Conservation (phyloP, 2,329 filamentous ascomycete species). For the Clarireedia sp. region DNA sequence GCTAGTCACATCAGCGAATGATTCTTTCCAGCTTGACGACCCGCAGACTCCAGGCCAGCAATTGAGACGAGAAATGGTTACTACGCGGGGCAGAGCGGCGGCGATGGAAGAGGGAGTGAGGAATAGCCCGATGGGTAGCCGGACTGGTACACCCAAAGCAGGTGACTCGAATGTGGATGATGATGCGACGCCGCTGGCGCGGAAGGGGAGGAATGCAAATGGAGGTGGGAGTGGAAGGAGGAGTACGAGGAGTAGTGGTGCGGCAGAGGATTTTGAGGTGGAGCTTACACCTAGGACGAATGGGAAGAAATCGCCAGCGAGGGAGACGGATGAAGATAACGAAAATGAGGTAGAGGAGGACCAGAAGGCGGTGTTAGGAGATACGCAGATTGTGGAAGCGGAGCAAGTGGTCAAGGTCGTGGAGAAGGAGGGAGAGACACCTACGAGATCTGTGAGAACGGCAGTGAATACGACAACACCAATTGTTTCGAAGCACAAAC, state of each 20-base stretch:
- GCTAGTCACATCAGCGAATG: constrained; percentile 22
- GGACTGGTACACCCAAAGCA: neutral
- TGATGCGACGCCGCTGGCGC: neutral
- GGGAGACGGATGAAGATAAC: constrained; percentile 15
- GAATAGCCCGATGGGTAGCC: neutral
- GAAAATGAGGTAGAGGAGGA: constrained; percentile 15
- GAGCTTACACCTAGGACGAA: constrained; percentile 16
- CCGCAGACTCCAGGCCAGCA: constrained; percentile 7
- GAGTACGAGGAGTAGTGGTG: constrained; percentile 12
- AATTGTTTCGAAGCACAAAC: constrained; percentile 15
- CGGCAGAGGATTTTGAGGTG: constrained; percentile 7
- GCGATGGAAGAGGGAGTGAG: constrained; percentile 11
- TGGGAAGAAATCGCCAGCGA: constrained; percentile 22
- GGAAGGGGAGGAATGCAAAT: constrained; percentile 17
- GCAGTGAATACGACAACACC: neutral
- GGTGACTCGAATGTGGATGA: neutral
- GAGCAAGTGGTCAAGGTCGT: neutral
- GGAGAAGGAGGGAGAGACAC: neutral
- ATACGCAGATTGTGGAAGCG: neutral
- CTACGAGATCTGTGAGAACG: neutral
- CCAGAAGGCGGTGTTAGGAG: constrained; percentile 13
- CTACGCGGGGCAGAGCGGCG: constrained; percentile 13
- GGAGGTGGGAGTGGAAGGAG: constrained; percentile 19
- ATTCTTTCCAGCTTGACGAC: constrained; percentile 13
- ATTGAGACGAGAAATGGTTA: constrained; percentile 17